phyloP scores from a whole-genome alignment of 148 eudicot species.

The Salicornia ramosissima region DNA sequence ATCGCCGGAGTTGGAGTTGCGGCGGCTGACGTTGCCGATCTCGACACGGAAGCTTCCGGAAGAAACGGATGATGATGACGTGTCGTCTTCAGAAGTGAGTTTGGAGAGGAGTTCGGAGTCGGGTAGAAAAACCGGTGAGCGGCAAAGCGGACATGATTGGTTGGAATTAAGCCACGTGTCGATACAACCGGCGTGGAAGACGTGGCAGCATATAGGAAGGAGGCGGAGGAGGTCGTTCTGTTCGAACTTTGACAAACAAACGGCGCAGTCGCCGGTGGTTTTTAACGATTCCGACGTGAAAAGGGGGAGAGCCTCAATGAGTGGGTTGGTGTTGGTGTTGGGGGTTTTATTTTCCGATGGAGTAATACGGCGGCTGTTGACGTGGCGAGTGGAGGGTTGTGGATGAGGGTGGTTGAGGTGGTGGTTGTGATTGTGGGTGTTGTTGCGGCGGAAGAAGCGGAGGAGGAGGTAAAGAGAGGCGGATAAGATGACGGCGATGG shows the following conservation, averaged over 20 bases:
- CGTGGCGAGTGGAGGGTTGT: background rate
- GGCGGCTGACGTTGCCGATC: conserved; percentile 65
- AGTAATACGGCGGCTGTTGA: background rate
- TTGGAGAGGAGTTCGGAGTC: conserved; percentile 31
- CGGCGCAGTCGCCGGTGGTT: conserved; percentile 67
- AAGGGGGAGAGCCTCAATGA: conserved; percentile 54
- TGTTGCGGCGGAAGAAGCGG: conserved; percentile 43
- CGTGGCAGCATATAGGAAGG: conserved; percentile 84
- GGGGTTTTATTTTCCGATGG: conserved; percentile 1
- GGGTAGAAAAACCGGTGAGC: conserved; percentile 56
- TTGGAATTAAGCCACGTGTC: conserved; percentile 75
- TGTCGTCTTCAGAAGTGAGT: background rate
- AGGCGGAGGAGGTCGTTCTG: conserved; percentile 61
- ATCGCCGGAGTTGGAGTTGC: conserved; percentile 29
- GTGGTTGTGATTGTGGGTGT: conserved; percentile 8
- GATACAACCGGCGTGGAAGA: conserved; percentile 70
- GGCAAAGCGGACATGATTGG: conserved; percentile 76
- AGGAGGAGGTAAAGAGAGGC: conserved; percentile 67
- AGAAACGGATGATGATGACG: background rate
- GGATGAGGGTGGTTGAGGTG: background rate
- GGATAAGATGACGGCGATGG: conserved; percentile 53
- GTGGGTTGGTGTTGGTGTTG: too few relatives aligned
- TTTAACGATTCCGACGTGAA: conserved; percentile 58
- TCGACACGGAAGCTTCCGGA: conserved; percentile 66
- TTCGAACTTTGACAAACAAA: conserved; percentile 80